Evolutionary conservation across 2,329 filamentous ascomycete genomes (phyloP).

Genomic region (Zasmidium angulare): DNA sequence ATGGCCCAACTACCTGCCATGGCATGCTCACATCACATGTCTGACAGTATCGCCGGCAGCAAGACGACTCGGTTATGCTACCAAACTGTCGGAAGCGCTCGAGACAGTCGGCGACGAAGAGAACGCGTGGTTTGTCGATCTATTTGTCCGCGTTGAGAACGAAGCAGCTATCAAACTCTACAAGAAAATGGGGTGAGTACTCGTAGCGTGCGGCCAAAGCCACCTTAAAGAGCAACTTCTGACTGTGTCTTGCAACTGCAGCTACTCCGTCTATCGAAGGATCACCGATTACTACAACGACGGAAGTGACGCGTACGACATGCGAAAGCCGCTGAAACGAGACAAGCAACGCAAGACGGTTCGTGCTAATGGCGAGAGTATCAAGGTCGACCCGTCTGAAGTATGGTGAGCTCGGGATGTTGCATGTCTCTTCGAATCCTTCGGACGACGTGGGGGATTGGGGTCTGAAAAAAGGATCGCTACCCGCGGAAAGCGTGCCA

Average conservation of each 20-base stretch:
- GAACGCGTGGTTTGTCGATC: conserved; percentile 89
- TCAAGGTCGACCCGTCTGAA: conserved; percentile 76
- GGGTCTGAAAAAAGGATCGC: no score
- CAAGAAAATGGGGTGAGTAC: conserved; percentile 72
- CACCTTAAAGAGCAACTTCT: neutral
- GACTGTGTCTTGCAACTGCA: conserved; percentile 25
- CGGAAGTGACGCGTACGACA: conserved; percentile 94
- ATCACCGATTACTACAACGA: conserved; percentile 94
- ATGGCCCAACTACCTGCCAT: conserved; percentile 80
- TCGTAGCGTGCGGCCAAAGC: neutral
- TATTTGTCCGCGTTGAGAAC: conserved; percentile 91
- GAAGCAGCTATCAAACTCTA: conserved; percentile 85
- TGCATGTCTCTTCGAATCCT: no score
- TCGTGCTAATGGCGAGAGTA: conserved; percentile 74
- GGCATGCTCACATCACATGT: conserved; percentile 97
- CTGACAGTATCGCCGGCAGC: conserved; percentile 87
- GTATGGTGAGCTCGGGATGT: conserved; percentile 65
- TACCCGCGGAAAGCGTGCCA: no score
- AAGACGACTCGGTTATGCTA: conserved; percentile 82
- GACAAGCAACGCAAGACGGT: conserved; percentile 76
- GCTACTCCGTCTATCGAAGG: conserved; percentile 79
- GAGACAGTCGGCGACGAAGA: conserved; percentile 80
- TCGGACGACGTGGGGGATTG: no score
- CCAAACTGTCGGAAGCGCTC: conserved; percentile 75
- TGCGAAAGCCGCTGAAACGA: conserved; percentile 86